phyloP scores from a whole-genome alignment of 2,329 filamentous ascomycete species.

The Exserohilum turcica region DNA sequence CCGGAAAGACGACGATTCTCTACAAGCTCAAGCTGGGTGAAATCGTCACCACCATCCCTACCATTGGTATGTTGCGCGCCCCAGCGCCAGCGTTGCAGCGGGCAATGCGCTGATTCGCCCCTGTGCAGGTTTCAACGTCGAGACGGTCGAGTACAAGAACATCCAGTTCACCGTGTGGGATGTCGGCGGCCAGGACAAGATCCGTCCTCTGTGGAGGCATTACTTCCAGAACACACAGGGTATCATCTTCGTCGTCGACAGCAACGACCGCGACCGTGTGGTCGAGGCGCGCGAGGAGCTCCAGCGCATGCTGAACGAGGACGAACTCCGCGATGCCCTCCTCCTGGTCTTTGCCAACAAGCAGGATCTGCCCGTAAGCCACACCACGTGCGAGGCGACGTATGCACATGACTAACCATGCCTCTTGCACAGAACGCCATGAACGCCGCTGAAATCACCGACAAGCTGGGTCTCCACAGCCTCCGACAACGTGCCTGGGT shows the following conservation, averaged over 20 bases:
- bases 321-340: conserved; percentile 95
- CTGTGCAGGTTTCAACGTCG: conserved; percentile 83
- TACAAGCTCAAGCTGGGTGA: conserved; percentile 99
- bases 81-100: conserved; percentile 1
- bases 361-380: conserved; percentile 84
- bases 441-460: conserved; percentile 99
- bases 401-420: conserved; percentile 19
- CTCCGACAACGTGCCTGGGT: conserved; percentile 99
- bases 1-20: conserved; percentile 95
- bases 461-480: conserved; percentile 99
- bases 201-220: conserved; percentile 94
- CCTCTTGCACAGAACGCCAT: conserved; percentile 78
- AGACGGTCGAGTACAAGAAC: conserved; percentile 98
- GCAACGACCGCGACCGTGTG: conserved; percentile 86
- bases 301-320: conserved; percentile 95
- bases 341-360: conserved; percentile 98
- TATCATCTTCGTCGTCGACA: conserved; percentile 98
- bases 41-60: conserved; percentile 97
- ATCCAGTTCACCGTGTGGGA: conserved; percentile 99
- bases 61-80: conserved; percentile 66
- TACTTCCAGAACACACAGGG: conserved; percentile 97
- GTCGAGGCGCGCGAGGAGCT: conserved; percentile 92
- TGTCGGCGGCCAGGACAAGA: conserved; percentile 98
- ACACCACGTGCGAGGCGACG: neutral
- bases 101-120: conserved; percentile 32